These are phyloP conservation scores for Imleria badia DNA, from an alignment of 768 basidiomycete genomes.

Conservation along the genomic window DNA sequence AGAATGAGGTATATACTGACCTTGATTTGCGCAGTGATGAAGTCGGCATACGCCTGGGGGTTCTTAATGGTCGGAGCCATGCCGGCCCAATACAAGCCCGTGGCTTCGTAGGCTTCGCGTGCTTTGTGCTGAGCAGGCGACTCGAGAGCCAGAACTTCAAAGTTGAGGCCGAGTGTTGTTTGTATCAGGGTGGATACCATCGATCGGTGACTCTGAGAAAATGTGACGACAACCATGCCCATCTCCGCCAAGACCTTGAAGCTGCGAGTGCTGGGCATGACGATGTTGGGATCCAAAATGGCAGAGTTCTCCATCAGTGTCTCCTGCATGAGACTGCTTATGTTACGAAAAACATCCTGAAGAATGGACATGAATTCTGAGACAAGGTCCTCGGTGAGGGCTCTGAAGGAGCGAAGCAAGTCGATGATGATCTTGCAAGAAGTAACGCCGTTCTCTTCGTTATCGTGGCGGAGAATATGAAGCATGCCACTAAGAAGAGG, in stretches of 20 bases:
- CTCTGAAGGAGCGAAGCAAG: conserved; percentile 74
- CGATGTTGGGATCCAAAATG: conserved; percentile 51
- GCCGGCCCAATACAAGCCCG: conserved; percentile 80
- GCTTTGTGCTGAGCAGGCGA: conserved; percentile 79
- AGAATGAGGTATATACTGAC: conserved; percentile 35
- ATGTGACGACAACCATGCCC: conserved; percentile 87
- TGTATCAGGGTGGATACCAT: conserved; percentile 66
- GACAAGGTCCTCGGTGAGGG: conserved; percentile 69
- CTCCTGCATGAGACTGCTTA: conserved; percentile 69
- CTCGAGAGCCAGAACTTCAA: conserved; percentile 75
- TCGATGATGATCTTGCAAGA: conserved; percentile 93
- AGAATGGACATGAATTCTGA: conserved; percentile 80
- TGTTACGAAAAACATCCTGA: conserved; percentile 73
- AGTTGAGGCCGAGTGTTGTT: conserved; percentile 71
- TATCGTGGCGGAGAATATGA: conserved; percentile 81
- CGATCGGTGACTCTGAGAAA: conserved; percentile 77
- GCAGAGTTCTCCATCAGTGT: conserved; percentile 68
- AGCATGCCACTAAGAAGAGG: conserved; percentile 80
- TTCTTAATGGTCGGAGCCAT: conserved; percentile 79
- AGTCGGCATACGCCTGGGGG: conserved; percentile 70
- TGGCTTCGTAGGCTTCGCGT: conserved; percentile 75
- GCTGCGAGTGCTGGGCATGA: conserved; percentile 75
- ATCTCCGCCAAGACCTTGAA: conserved; percentile 96
- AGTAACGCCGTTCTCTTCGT: conserved; percentile 91
- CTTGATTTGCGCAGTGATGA: conserved; percentile 89